A percentile compares a stretch with the other conserved stretches of the same genome.
These are phyloP conservation scores for Nitzschia putrida DNA, from an alignment of 108 stramenopile genomes.

Conservation along the genomic window DNA sequence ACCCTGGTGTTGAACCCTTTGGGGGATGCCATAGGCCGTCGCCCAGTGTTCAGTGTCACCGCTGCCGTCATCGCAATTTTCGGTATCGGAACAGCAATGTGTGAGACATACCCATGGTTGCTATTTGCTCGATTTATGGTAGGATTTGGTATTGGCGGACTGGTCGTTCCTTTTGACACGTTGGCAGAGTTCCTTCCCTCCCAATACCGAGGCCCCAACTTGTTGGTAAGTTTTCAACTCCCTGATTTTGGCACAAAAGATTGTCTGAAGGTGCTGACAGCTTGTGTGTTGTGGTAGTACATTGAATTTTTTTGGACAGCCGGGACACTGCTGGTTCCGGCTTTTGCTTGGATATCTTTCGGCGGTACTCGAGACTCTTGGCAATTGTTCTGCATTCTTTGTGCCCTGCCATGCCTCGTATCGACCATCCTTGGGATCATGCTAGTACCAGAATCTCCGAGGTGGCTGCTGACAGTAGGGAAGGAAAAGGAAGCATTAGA, in stretches of 20 bases:
- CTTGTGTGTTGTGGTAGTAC: background rate
- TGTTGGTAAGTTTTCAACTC: slow-evolving; percentile 22
- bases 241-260: background rate
- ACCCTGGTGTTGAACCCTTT: slow-evolving; percentile 60
- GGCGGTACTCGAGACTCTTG: slow-evolving; percentile 41
- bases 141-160: slow-evolving; percentile 76
- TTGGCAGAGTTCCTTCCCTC: slow-evolving; percentile 57
- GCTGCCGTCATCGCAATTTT: slow-evolving; percentile 52
- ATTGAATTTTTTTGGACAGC: slow-evolving; percentile 77
- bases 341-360: slow-evolving; percentile 58
- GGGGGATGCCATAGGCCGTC: slow-evolving; percentile 66
- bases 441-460: slow-evolving; percentile 68
- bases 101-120: slow-evolving; percentile 39
- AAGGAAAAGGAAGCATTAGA: slow-evolving; percentile 55
- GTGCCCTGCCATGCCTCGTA: slow-evolving; percentile 61
- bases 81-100: slow-evolving; percentile 61
- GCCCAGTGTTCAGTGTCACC: slow-evolving; percentile 52
- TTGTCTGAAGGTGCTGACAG: background rate
- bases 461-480: slow-evolving; percentile 62
- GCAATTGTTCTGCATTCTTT: slow-evolving; percentile 56
- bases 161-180: slow-evolving; percentile 51
- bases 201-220: slow-evolving; percentile 36
- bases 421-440: slow-evolving; percentile 41
- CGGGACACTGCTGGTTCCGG: slow-evolving; percentile 57
- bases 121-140: slow-evolving; percentile 55